Evolutionary conservation across 495 filamentous ascomycete genomes (phyloP).

Genomic region (Wilcoxina mikolae): DNA sequence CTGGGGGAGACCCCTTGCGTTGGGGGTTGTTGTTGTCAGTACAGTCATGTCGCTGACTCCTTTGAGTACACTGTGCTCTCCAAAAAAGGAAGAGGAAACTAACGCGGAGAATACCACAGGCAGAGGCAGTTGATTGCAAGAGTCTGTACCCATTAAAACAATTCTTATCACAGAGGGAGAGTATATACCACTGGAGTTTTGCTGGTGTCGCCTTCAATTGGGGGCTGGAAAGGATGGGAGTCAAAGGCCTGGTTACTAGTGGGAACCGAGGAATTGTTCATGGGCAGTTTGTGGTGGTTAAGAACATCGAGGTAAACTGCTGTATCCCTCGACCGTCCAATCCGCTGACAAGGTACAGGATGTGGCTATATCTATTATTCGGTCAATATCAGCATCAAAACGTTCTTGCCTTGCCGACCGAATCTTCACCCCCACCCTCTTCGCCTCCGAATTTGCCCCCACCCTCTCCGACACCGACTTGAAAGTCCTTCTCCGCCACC

Average conservation of each 20-base stretch:
- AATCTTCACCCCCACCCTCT: slow-evolving; percentile 51
- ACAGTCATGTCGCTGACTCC: not conserved
- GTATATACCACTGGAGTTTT: slow-evolving; percentile 45
- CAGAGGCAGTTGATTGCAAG: slow-evolving; percentile 52
- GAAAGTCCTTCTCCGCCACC: slow-evolving; percentile 52
- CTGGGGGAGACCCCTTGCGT: slow-evolving; percentile 68
- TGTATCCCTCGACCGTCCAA: not conserved
- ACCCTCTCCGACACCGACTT: slow-evolving; percentile 50
- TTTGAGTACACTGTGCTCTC: not conserved
- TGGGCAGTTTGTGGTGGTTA: slow-evolving; percentile 35
- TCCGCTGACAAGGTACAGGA: not conserved
- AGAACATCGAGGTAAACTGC: slow-evolving; percentile 38
- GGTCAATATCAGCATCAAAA: slow-evolving; percentile 34
- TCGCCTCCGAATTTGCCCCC: slow-evolving; percentile 44
- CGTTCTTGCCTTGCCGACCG: slow-evolving; percentile 41
- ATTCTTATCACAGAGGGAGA: slow-evolving; percentile 45
- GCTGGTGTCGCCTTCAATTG: slow-evolving; percentile 56
- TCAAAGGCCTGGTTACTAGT: slow-evolving; percentile 34
- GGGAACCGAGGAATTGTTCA: slow-evolving; percentile 9
- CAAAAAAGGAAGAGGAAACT: too few species aligned
- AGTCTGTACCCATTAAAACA: slow-evolving; percentile 54
- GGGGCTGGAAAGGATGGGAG: slow-evolving; percentile 56
- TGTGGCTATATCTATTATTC: too few species aligned
- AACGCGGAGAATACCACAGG: too few species aligned
- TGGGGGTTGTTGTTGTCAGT: slow-evolving; percentile 56